Conservation (phyloP, 2,329 filamentous ascomycete genomes). For the Diplodia intermedia region DNA sequence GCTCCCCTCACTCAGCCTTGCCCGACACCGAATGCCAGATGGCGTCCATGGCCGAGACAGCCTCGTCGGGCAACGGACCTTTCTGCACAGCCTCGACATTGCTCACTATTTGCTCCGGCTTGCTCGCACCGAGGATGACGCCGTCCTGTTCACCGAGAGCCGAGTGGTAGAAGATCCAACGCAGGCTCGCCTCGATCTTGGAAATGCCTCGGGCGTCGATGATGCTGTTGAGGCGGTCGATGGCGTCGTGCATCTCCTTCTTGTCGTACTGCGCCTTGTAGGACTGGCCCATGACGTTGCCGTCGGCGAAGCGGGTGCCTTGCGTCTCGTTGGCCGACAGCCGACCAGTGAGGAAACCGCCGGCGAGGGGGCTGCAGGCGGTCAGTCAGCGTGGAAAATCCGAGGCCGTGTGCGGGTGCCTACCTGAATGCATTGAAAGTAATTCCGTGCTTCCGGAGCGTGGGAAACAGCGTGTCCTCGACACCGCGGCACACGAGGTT, state of each 20-base stretch:
- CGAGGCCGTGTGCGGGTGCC: neutral
- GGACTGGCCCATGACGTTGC: neutral
- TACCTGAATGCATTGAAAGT: neutral
- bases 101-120: neutral
- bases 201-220: neutral
- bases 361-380: neutral
- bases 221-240: neutral
- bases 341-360: neutral
- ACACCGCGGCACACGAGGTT: conserved; percentile 37
- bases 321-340: neutral
- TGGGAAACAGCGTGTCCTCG: conserved; percentile 29
- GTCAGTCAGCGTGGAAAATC: neutral
- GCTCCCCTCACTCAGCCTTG: neutral
- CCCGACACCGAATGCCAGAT: neutral
- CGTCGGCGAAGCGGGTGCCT: neutral
- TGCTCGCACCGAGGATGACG: neutral
- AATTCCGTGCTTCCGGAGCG: conserved; percentile 28
- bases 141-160: neutral
- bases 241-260: neutral
- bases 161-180: neutral
- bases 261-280: neutral
- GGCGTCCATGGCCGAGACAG: neutral
- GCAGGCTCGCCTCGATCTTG: neutral
- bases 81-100: neutral
- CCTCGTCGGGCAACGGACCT: neutral